Conservation (phyloP, 208 protist species). For the Trypanosoma mega region DNA sequence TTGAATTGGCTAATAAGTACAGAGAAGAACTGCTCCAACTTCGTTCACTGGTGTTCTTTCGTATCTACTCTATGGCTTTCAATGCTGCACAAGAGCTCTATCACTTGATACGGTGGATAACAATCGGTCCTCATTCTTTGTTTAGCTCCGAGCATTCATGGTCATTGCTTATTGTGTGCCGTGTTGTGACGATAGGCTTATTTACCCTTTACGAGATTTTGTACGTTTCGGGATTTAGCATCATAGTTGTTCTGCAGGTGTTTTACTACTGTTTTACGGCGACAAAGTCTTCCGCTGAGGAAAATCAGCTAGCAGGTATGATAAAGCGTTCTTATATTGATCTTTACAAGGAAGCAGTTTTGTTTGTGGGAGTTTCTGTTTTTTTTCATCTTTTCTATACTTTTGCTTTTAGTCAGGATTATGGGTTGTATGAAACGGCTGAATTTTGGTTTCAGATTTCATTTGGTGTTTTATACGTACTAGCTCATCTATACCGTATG, state of each 20-base stretch:
- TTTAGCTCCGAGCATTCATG: slow-evolving; percentile 12
- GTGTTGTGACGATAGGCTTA: slow-evolving; percentile 42
- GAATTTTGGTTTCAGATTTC: slow-evolving; percentile 50
- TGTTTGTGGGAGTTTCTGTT: slow-evolving; percentile 35
- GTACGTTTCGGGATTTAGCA: slow-evolving; percentile 55
- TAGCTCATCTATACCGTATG: slow-evolving; percentile 66
- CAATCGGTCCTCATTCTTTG: neutral
- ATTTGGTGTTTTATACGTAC: slow-evolving; percentile 67
- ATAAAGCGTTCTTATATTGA: slow-evolving; percentile 67
- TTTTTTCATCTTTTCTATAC: slow-evolving; percentile 20
- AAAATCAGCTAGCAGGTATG: slow-evolving; percentile 30
- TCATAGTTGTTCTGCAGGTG: slow-evolving; percentile 53
- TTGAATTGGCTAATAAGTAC: slow-evolving; percentile 65
- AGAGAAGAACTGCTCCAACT: slow-evolving; percentile 57
- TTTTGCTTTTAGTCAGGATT: slow-evolving; percentile 5
- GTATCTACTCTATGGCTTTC: slow-evolving; percentile 66
- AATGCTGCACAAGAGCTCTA: slow-evolving; percentile 60
- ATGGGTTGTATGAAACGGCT: slow-evolving; percentile 1
- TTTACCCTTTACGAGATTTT: slow-evolving; percentile 66
- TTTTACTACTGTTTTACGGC: slow-evolving; percentile 56
- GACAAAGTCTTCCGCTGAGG: slow-evolving; percentile 41
- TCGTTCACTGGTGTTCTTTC: slow-evolving; percentile 73
- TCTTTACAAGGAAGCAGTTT: slow-evolving; percentile 40
- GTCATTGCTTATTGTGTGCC: slow-evolving; percentile 33
- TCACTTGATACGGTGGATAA: slow-evolving; percentile 23